Evolutionary conservation across 1,284 basidiomycete genomes (phyloP).

Genomic region (Pascua sp.): DNA sequence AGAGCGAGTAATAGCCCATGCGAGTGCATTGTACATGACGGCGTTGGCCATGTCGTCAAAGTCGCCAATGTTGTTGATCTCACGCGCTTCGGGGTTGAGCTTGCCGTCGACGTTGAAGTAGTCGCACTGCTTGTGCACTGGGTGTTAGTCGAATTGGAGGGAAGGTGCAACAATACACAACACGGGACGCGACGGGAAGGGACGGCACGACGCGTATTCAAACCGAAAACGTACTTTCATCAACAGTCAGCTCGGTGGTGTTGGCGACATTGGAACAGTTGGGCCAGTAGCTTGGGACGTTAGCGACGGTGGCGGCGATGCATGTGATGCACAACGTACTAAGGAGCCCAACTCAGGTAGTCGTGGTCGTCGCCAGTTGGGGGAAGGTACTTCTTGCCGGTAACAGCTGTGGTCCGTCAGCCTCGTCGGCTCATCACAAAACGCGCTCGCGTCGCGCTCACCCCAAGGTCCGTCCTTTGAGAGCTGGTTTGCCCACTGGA

Average conservation of each 20-base stretch:
- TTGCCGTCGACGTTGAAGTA: slow-evolving; percentile 54
- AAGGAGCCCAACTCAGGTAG: slow-evolving; percentile 19
- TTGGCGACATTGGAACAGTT: slow-evolving; percentile 23
- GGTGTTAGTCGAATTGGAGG: neutral
- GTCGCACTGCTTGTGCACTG: slow-evolving; percentile 14
- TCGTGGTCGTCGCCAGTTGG: slow-evolving; percentile 16
- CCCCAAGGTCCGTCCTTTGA: slow-evolving; percentile 9
- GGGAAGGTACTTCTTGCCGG: slow-evolving; percentile 12
- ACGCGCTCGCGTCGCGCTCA: neutral
- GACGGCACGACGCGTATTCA: neutral
- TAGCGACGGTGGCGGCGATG: too few species aligned
- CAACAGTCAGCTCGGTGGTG: slow-evolving; percentile 20
- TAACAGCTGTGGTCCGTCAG: slow-evolving; percentile 11
- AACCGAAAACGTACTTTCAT: slow-evolving; percentile 14
- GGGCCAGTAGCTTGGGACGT: slow-evolving; percentile 17
- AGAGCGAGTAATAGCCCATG: slow-evolving; percentile 56
- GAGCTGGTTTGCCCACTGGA: slow-evolving; percentile 15
- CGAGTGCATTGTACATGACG: slow-evolving; percentile 61
- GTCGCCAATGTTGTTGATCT: slow-evolving; percentile 57
- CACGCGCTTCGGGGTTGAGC: slow-evolving; percentile 63
- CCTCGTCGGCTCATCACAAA: neutral
- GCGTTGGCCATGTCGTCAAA: slow-evolving; percentile 60
- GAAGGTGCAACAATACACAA: neutral
- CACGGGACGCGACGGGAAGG: too few species aligned
- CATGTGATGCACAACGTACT: neutral